phyloP scores from a whole-genome alignment of 495 filamentous ascomycete species.

The Penicillium egyptiacum region DNA sequence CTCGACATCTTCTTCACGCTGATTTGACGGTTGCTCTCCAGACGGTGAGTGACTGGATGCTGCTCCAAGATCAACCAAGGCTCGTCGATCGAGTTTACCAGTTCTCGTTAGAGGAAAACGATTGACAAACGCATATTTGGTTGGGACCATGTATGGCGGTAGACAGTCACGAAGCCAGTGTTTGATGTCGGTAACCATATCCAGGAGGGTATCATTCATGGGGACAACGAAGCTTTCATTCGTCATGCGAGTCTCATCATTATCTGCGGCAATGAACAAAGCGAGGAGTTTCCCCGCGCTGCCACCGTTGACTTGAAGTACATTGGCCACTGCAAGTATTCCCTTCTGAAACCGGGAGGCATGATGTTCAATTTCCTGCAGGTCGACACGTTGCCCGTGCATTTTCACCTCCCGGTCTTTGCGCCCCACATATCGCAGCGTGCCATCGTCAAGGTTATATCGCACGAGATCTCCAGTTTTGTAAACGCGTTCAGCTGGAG shows the following conservation, averaged over 20 bases:
- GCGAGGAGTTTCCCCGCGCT: not conserved
- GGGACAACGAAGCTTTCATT: not conserved
- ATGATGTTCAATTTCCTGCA: constrained; percentile 9
- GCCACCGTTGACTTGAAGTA: not conserved
- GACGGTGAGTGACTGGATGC: not conserved
- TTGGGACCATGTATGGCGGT: not conserved
- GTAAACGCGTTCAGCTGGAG: not conserved
- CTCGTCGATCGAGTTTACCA: constrained; percentile 1
- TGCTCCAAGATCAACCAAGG: constrained; percentile 3
- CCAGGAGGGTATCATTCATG: not conserved
- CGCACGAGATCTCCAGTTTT: constrained; percentile 10
- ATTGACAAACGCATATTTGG: not conserved
- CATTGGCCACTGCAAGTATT: not conserved
- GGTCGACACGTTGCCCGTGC: constrained; percentile 8
- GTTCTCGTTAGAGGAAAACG: not conserved
- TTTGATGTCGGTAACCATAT: not conserved
- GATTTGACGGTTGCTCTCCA: not conserved
- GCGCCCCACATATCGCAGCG: not conserved
- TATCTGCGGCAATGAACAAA: not conserved
- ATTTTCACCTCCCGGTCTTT: constrained; percentile 14
- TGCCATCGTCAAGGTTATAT: not conserved
- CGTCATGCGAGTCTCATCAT: not conserved
- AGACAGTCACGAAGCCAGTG: not conserved
- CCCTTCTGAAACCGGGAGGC: not conserved
- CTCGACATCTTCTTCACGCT: not conserved